Base-by-base conservation (phyloP, 257 asterid species). In the Solanum lycopersicoides region DNA sequence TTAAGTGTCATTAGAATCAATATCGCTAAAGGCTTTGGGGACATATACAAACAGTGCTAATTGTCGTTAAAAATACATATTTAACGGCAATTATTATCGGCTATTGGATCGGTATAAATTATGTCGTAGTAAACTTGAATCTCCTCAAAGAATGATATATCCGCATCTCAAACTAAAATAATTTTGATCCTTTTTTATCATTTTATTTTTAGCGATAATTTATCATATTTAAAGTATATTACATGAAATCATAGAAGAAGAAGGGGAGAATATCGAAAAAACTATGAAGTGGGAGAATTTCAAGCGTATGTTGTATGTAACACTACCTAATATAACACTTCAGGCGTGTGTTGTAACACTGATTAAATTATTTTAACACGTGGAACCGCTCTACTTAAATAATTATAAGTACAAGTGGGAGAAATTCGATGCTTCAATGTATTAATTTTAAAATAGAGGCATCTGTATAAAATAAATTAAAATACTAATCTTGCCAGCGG, bases 101-200 rank as follows among this genome's bases (percentile, higher is more conserved):
- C 0, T 6, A 1, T 53, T 53, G 60, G 0, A 53, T 53, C 0
- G 1, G 0, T 53, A 9, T 16, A 53, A 4, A 53, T 53, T 6
- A 53, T 53, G 23, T 53, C 0, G 1, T 0, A 16, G 1, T 53
- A 1, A 3, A 53, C 23, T 53, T 16, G 23, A 53, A 53, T 53
- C 1, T 2, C 1, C 3, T 53, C 1, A 16, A 53, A 53, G 23
- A 53, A 53, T 53, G 23, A 53, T 9, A 53, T 16, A 6, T 53
- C 9, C 1, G 9, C 0, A 1, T 53, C 1, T 53, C 23, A 53
- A 3, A 0, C 10, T 53, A 53, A 53, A 6, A 16, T 53, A 6
- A 0, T 16, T 53, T 6, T 16, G 2, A 16, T 53, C 16, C 4
- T 3, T 53, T 53, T 53, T 53, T 16, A 53, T 16, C 3, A 6